phyloP scores from a whole-genome alignment of 2,329 filamentous ascomycete species.

The Pseudogymnoascus sp. region DNA sequence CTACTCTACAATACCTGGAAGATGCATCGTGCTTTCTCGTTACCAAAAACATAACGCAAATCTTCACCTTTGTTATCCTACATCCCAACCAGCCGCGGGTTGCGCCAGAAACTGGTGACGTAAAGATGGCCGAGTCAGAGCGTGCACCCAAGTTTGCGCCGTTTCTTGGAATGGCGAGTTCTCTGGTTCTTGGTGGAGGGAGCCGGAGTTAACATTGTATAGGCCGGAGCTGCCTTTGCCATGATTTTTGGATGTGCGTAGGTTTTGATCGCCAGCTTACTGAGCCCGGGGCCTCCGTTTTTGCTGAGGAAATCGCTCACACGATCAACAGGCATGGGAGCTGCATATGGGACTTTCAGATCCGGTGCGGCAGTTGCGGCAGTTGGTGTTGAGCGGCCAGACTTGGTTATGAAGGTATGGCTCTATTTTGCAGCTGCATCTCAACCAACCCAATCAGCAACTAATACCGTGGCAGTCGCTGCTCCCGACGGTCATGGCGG shows the following conservation, averaged over 20 bases:
- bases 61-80: not conserved
- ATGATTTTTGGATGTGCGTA: constrained; percentile 4
- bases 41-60: not conserved
- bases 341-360: not conserved
- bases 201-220: not conserved
- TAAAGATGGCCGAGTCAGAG: constrained; percentile 3
- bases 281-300: not conserved
- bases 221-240: not conserved
- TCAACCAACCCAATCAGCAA: not conserved
- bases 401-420: not conserved
- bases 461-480: not conserved
- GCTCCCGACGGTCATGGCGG: not conserved
- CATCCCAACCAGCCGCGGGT: not conserved
- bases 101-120: not conserved
- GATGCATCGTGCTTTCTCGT: not conserved
- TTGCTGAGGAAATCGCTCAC: not conserved
- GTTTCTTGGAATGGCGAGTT: not conserved
- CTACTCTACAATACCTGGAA: not conserved
- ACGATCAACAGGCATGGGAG: not conserved
- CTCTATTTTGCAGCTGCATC: not conserved
- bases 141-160: not conserved
- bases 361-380: not conserved
- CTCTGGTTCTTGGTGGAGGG: not conserved
- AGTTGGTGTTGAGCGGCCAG: not conserved
- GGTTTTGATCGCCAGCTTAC: not conserved